Base-by-base conservation (phyloP, 306 rosid species). In the Acmispon strigosus region DNA sequence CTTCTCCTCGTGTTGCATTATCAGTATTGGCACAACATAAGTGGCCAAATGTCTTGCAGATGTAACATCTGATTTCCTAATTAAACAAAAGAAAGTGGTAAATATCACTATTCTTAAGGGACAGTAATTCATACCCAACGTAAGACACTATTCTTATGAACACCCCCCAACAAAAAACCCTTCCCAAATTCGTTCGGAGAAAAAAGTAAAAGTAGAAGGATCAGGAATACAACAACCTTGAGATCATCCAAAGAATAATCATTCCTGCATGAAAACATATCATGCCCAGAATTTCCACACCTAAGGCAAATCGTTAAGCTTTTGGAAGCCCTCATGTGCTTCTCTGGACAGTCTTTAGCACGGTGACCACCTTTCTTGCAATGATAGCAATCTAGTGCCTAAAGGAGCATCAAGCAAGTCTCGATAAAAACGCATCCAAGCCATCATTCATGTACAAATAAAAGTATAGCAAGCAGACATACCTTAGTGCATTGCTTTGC, bases 251-350 rank as follows among this genome's bases (percentile, higher is more conserved):
- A 43, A 48, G 83, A 53, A 85, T 89, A 91, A 76, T 57, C 79
- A 79, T 69, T 87, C 51, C 41, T 60, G 86, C 99, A 95, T 48
- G 77, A 79, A 67, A 86, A 87, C 96, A 91, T 95, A 43, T 91
- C 97, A 87, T 95, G 99, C 29, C 90, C 96, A 79, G 87, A 69
- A 77, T 82, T 76, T 56, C 99, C 96, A 57, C 99, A 95, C 79
- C 85, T 95, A 36, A 91, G 78, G 84, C 99, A 95, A 17, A 89
- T 51, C 1, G 41, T 81, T n/a, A 72, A 51, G 45, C 60, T 77
- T 75, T 59, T 32, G 41, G 84, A 74, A 47, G 62, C 78, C 47
- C 60, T 57, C 14, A 12, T 70, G 53, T 73, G 50, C 90, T 86
- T 90, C 69, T 90, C 96, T 14, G 96, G 95, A 83, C 99, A 95